Evolutionary conservation across 164 flowering plant species (phyloP), one percentile per base, ranked within the genome.

Genomic region (Nymphaea thermarum): DNA sequence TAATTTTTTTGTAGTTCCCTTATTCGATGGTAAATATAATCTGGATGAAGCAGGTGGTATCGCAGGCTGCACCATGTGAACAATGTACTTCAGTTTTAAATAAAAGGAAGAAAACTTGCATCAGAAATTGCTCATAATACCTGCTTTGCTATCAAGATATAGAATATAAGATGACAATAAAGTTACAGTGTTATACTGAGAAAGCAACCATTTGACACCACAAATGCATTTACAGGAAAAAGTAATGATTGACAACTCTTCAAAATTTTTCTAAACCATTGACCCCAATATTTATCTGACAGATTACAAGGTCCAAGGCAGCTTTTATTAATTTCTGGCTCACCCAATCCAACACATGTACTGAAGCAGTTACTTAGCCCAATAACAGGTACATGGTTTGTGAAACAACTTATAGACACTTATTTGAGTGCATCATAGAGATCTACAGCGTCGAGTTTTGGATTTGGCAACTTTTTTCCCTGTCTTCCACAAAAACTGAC

Each of bases 11-110:
- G 93, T 79, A 94, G 74, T 74, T 91, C 98, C 73, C 90, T 85
- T 70, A 94, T 91, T 42, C 98, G 96, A 69, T 69, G 87, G 75
- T 91, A 94, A 43, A 94, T 74, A 78, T 91, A 94, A 67, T 94
- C 99, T 51, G 99, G 96, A 76, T 91, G 99, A 77, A 94, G 92
- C 53, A 94, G 87, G 83, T 94, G 98, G 76, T 94, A 94, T 42
- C 99, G 87, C 64, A 94, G 86, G 77, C 99, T 94, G 91, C 83
- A 87, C 42, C 60, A 25, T 61, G 2, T 25, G 11, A 61, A 61
- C 41, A n/a, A 61, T 61, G 5, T 16, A 61, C 6, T 7, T 15
- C 17, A 15, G 25, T 25, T 5, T 5, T 16, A 55, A 8, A 55
- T 55, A 55, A 55, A 55, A 55, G 60, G 60, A 25, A 25, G 36